These are phyloP conservation scores for Calonectria honghensis DNA, from an alignment of 2,329 filamentous ascomycete species.

Conservation along the genomic window DNA sequence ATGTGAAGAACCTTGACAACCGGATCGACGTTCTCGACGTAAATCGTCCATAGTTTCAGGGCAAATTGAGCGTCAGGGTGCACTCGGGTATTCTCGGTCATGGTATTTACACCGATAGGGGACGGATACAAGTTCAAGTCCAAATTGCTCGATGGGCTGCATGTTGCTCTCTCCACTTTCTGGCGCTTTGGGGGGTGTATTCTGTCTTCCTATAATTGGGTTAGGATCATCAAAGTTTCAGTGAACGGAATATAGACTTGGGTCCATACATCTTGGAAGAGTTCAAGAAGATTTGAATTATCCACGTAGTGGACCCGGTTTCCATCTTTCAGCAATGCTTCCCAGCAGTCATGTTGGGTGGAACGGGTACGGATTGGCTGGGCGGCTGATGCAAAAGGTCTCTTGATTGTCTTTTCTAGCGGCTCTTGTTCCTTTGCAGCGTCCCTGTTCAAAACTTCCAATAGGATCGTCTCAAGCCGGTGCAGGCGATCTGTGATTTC, in stretches of 20 bases:
- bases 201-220: background rate
- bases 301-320: conserved; percentile 38
- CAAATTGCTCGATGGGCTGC: conserved; percentile 21
- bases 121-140: conserved; percentile 32
- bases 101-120: background rate
- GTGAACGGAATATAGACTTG: background rate
- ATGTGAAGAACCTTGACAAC: conserved; percentile 41
- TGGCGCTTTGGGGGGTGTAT: conserved; percentile 22
- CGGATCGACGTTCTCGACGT: conserved; percentile 37
- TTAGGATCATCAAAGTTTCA: background rate
- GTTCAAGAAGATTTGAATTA: conserved; percentile 37
- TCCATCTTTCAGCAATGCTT: conserved; percentile 33
- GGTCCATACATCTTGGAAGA: conserved; percentile 36
- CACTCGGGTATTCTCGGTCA: background rate
- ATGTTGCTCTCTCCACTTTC: background rate
- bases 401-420: background rate
- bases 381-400: background rate
- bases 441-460: conserved; percentile 15
- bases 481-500: conserved; percentile 35
- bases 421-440: background rate
- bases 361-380: background rate
- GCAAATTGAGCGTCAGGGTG: conserved; percentile 35
- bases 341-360: conserved; percentile 26
- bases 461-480: conserved; percentile 28
- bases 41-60: conserved; percentile 34